Evolutionary conservation across 176 grass and related monocot genomes (phyloP), one percentile per base, ranked within the genome.

Genomic region (Coix lacrymajobi): DNA sequence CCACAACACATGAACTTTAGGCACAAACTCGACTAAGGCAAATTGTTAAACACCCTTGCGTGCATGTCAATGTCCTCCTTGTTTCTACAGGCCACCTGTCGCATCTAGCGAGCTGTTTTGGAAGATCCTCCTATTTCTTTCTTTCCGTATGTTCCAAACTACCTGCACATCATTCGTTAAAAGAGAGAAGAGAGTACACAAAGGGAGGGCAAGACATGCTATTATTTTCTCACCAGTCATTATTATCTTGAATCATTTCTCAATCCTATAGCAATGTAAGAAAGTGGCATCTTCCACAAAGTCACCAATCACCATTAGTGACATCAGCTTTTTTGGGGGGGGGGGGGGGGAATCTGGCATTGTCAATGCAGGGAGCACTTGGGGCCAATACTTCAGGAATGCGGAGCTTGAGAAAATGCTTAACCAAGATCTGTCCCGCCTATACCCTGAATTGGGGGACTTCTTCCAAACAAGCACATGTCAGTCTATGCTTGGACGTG

Each of bases 311-410:
- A 4, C 19, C 14, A n/a, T 32, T 73, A 45, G 43, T 65, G 41
- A 31, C 16, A 82, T 60, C 13, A 17, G 1, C 17, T 31, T 46
- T 37, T 20, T 12, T 46, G 20, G 4, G n/a, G n/a, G n/a, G n/a
- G n/a, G n/a, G n/a, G n/a, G n/a, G n/a, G 5, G 31, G 12, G 17
- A 7, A 41, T 34, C 20, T 75, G 20, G 69, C 57, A 69, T 83
- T 46, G 29, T 83, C 38, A 69, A 83, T 83, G 73, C 87, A 99
- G 96, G 93, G 62, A 98, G 96, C 96, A 93, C 90, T 11, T 96
- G 96, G 96, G 93, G 91, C 75, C 96, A 90, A 30, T 99, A 89
- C 89, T 99, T 99, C 86, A 89, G 78, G 73, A 96, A 99, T 83
- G 96, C 93, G 1, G 96, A 99, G 85, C 84, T 96, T 73, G 96